Evolutionary conservation across 352 stramenopile genomes (phyloP), one percentile per base, ranked within the genome.

Genomic region (Phytophthora crassamura): DNA sequence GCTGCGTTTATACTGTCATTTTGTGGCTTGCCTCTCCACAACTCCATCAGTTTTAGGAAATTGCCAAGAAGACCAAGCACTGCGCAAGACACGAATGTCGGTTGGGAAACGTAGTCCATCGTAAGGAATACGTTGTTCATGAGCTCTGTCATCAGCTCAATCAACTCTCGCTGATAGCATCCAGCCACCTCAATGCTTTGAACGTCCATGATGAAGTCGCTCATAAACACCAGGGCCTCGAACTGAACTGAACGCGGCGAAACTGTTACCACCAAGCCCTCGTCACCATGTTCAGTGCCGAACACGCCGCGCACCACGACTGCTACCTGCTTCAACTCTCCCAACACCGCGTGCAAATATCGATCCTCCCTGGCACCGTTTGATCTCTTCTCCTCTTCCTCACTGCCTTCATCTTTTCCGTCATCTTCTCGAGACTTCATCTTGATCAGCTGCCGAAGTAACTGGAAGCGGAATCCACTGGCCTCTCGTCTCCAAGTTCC

Each of bases 71-170:
- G 53, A 12, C 54, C 39, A 0, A 88, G 47, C 25, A 81, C 63
- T 15, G 64, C 73, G 38, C 68, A 82, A n/a, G 75, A 68, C 9
- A 92, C 50, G 59, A 75, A 89, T 39, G 77, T 74, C 12, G 81
- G 68, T 33, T 76, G 65, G n/a, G 38, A 60, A 1, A 5, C 32
- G 14, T 72, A 77, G 10, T 73, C 46, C 34, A 71, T 68, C 2
- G 10, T 5, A 22, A 75, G 5, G 6, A 67, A 54, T 5, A 56
- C 36, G 36, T 63, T 36, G 4, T 62, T 46, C 47, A 82, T 39
- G 1, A 84, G 50, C 2, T 38, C 9, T 5, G 34, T 55, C 30
- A 74, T 60, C 14, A 68, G 39, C n/a, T 64, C 35, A 57, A 51
- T 54, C 15, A 83, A 38, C 12, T 35, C 45, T 11, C 72, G 9